Conservation (phyloP, 345 rosid genomes). For the Camelina sativa region DNA sequence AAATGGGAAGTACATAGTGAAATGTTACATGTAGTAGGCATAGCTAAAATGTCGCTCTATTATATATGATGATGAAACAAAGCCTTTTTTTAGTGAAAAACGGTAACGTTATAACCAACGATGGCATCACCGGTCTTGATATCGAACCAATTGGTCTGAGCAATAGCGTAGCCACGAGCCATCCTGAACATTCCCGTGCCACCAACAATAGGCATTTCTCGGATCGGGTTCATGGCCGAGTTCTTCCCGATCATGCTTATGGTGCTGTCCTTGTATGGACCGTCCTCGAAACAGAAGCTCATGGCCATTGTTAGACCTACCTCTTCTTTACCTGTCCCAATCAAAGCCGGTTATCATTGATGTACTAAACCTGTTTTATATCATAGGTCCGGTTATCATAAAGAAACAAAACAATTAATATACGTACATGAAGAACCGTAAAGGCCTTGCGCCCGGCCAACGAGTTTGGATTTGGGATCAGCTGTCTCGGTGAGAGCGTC, state of each 20-base stretch:
- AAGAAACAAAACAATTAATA: neutral
- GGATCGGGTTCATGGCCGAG: slow-evolving; percentile 37
- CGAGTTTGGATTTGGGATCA: slow-evolving; percentile 58
- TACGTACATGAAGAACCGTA: slow-evolving; percentile 48
- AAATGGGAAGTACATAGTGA: too few species aligned
- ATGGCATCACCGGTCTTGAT: slow-evolving; percentile 55
- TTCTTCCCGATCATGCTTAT: slow-evolving; percentile 60
- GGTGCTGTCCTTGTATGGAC: slow-evolving; percentile 68
- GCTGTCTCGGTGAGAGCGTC: slow-evolving; percentile 60
- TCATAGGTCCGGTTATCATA: neutral
- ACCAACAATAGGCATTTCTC: slow-evolving; percentile 72
- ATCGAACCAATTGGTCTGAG: slow-evolving; percentile 50
- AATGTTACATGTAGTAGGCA: neutral
- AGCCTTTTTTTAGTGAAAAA: slow-evolving; percentile 47
- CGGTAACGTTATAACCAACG: slow-evolving; percentile 66
- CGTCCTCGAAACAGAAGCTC: slow-evolving; percentile 60
- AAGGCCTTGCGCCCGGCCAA: slow-evolving; percentile 79
- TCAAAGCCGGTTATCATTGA: neutral
- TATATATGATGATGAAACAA: neutral
- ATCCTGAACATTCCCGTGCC: slow-evolving; percentile 65
- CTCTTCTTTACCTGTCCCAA: slow-evolving; percentile 47
- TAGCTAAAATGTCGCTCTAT: neutral
- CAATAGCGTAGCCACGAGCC: slow-evolving; percentile 69
- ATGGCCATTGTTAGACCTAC: slow-evolving; percentile 56
- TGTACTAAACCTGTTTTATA: neutral